Percentiles rank a stretch among this genome's conserved stretches.
Conservation (phyloP, 2,329 filamentous ascomycete species). For the Sporothrix mexicana region DNA sequence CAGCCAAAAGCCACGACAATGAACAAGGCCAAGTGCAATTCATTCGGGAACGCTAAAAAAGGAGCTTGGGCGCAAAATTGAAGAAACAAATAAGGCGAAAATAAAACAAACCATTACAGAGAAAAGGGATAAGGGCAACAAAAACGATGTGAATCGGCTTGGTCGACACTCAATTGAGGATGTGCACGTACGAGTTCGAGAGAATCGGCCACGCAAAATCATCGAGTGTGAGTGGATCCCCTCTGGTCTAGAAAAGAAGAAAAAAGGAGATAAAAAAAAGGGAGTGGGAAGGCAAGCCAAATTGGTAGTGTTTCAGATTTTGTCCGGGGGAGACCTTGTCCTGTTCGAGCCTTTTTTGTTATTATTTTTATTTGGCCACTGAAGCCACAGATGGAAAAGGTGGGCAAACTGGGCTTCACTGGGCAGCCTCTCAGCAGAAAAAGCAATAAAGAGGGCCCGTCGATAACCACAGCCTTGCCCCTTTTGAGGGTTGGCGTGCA, state of each 20-base stretch:
- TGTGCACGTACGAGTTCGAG: neutral
- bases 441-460: neutral
- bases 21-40: neutral
- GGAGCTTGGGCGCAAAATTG: slow-evolving; percentile 4
- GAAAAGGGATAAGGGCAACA: no score
- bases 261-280: neutral
- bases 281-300: slow-evolving; percentile 24
- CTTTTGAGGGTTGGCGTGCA: slow-evolving; percentile 18
- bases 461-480: slow-evolving; percentile 9
- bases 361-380: no score
- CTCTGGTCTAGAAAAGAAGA: neutral
- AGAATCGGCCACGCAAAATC: neutral
- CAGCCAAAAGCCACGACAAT: no score
- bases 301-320: slow-evolving; percentile 35
- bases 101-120: neutral
- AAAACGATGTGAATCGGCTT: no score
- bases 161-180: neutral
- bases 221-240: slow-evolving; percentile 8
- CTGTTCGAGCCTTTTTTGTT: slow-evolving; percentile 18
- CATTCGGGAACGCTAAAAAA: neutral
- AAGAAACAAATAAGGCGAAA: neutral
- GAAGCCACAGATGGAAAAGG: neutral
- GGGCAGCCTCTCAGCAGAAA: neutral
- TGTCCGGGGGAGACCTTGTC: slow-evolving; percentile 29
- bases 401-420: neutral